phyloP scores from a whole-genome alignment of 805 yeast genomes.

The Yarrowia sp. region DNA sequence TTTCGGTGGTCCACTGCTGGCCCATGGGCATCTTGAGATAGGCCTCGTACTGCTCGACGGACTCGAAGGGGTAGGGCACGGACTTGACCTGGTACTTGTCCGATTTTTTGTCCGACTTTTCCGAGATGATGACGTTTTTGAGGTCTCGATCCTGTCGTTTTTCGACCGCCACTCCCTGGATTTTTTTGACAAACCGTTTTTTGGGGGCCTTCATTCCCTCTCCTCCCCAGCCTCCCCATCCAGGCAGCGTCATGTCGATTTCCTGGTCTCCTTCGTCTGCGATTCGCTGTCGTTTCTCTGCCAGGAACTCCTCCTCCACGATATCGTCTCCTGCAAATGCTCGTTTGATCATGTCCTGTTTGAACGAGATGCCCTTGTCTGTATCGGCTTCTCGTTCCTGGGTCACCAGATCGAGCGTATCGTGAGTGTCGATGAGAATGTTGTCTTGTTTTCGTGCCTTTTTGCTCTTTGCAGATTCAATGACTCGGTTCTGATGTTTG shows the following conservation, averaged over 20 bases:
- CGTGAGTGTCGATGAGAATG: slow-evolving; percentile 37
- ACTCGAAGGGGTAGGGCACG: slow-evolving; percentile 95
- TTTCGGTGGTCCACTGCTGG: slow-evolving; percentile 90
- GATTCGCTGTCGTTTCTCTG: slow-evolving; percentile 64
- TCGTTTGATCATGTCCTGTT: slow-evolving; percentile 77
- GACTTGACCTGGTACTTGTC: slow-evolving; percentile 78
- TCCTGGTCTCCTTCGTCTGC: slow-evolving; percentile 84
- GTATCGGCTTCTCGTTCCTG: slow-evolving; percentile 39
- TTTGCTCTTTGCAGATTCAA: slow-evolving; percentile 34
- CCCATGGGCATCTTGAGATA: slow-evolving; percentile 94
- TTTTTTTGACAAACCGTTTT: slow-evolving; percentile 61
- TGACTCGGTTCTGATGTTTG: slow-evolving; percentile 37
- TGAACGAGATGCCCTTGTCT: slow-evolving; percentile 50
- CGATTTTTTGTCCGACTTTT: slow-evolving; percentile 77
- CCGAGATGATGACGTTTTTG: slow-evolving; percentile 84
- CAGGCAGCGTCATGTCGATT: slow-evolving; percentile 83
- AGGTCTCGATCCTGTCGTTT: slow-evolving; percentile 75
- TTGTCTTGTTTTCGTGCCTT: slow-evolving; percentile 31
- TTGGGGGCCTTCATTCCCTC: slow-evolving; percentile 46
- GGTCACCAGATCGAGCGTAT: slow-evolving; percentile 54
- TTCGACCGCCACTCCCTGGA: slow-evolving; percentile 69
- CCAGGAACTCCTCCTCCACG: slow-evolving; percentile 63
- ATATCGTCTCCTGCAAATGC: slow-evolving; percentile 99
- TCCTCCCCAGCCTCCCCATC: slow-evolving; percentile 99
- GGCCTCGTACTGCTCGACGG: slow-evolving; percentile 90